phyloP scores from a whole-genome alignment of 129 eudicot genomes.

The Silybum marianum region DNA sequence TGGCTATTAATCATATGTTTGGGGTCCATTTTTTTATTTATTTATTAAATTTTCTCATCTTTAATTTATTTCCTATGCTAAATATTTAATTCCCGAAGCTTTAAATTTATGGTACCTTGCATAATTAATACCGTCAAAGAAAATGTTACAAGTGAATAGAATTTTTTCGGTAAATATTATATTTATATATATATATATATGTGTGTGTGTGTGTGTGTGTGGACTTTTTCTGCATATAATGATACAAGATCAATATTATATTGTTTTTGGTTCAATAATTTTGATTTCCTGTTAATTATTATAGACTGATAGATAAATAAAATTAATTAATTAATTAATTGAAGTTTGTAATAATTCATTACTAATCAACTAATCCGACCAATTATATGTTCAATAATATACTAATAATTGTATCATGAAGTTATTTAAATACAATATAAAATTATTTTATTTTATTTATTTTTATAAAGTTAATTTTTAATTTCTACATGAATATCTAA shows the following conservation, averaged over 20 bases:
- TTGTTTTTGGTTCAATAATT: background rate
- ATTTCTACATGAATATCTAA: background rate
- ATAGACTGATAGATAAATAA: conserved; percentile 1
- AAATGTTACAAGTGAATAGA: background rate
- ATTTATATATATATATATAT: too few species aligned
- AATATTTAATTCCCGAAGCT: background rate
- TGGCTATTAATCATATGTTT: conserved; percentile 28
- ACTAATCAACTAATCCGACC: conserved; percentile 16
- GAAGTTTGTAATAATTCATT: conserved; percentile 17
- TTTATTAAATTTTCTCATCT: background rate
- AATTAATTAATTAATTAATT: conserved; percentile 17
- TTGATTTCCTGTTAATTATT: background rate
- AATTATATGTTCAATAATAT: conserved; percentile 20
- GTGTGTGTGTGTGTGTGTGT: background rate
- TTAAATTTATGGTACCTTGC: background rate
- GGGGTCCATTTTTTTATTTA: conserved; percentile 39
- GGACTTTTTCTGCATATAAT: too few species aligned
- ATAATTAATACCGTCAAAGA: background rate
- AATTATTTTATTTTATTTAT: background rate
- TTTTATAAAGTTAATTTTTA: background rate
- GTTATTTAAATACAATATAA: conserved; percentile 17
- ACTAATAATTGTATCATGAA: conserved; percentile 13
- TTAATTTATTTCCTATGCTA: background rate
- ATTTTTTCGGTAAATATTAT: background rate
- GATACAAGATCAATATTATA: background rate